Conservation (phyloP, 108 stramenopile species). For the Pelagomonas calceolata region DNA sequence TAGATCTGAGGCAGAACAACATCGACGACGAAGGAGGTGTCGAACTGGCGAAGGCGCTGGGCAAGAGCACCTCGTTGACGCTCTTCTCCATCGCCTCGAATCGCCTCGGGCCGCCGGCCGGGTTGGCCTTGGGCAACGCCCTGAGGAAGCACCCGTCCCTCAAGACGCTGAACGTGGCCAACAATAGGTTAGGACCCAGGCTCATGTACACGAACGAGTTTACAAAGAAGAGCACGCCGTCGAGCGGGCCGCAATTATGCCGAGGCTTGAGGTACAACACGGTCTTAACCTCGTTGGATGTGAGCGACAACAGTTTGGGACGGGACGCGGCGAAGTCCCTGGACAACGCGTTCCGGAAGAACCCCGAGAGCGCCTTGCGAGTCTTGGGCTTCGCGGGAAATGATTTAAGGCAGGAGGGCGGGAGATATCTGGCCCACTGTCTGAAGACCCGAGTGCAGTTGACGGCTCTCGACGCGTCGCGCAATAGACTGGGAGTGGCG, state of each 20-base stretch:
- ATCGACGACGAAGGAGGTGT: constrained; percentile 15
- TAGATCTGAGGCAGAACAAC: constrained; percentile 10
- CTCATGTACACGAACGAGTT: neutral
- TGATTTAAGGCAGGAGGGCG: constrained; percentile 3
- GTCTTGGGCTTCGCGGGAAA: neutral
- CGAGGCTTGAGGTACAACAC: neutral
- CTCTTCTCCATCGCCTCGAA: constrained; percentile 5
- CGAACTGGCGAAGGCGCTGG: neutral
- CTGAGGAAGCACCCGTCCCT: constrained; percentile 6
- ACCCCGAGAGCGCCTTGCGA: neutral
- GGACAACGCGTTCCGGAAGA: neutral
- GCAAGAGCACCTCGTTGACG: constrained; percentile 9
- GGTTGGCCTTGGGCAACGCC: constrained; percentile 3
- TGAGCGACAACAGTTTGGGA: neutral
- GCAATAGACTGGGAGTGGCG: constrained; percentile 1
- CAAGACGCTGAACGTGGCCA: constrained; percentile 1
- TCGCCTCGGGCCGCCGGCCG: constrained; percentile 7
- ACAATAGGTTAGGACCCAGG: neutral
- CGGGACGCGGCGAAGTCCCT: neutral
- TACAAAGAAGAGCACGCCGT: neutral
- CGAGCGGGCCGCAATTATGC: neutral
- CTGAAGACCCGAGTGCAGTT: neutral
- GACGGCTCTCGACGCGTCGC: constrained; percentile 3
- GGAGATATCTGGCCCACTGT: constrained; percentile 2
- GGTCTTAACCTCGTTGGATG: neutral